Conservation (phyloP, 164 flowering plant genomes). For the Nelumbo lutea region DNA sequence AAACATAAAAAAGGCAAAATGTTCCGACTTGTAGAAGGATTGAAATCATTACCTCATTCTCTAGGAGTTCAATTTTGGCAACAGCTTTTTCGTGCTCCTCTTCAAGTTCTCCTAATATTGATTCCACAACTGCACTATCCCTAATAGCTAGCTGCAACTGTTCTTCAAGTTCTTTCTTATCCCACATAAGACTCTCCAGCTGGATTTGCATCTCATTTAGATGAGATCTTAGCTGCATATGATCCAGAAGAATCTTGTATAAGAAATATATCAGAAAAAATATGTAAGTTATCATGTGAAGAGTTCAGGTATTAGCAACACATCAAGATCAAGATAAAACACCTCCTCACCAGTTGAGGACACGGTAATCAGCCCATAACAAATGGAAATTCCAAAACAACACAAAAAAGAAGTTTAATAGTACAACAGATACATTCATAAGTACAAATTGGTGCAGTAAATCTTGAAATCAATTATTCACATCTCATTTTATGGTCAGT, state of each 20-base stretch:
- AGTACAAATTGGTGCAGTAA: neutral
- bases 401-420: neutral
- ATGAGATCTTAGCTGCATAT: conserved; percentile 51
- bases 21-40: neutral
- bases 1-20: too few relatives aligned
- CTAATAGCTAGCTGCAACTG: conserved; percentile 33
- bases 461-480: neutral
- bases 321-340: neutral
- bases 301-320: neutral
- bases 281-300: too few relatives aligned
- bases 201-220: conserved; percentile 44
- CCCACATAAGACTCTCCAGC: conserved; percentile 54
- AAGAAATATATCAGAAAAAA: neutral
- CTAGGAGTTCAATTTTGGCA: conserved; percentile 39
- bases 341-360: neutral
- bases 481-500: neutral
- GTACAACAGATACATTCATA: neutral
- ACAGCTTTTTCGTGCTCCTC: conserved; percentile 65
- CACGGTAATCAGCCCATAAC: neutral
- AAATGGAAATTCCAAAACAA: neutral
- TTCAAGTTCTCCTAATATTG: conserved; percentile 53
- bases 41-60: conserved; percentile 38
- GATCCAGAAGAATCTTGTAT: neutral
- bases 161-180: conserved; percentile 39
- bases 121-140: conserved; percentile 44